Percentiles rank a stretch among this genome's conserved stretches.
Evolutionary conservation across 192 early-diverging fungal genomes (phyloP).

Genomic region (Coemansia sp.): DNA sequence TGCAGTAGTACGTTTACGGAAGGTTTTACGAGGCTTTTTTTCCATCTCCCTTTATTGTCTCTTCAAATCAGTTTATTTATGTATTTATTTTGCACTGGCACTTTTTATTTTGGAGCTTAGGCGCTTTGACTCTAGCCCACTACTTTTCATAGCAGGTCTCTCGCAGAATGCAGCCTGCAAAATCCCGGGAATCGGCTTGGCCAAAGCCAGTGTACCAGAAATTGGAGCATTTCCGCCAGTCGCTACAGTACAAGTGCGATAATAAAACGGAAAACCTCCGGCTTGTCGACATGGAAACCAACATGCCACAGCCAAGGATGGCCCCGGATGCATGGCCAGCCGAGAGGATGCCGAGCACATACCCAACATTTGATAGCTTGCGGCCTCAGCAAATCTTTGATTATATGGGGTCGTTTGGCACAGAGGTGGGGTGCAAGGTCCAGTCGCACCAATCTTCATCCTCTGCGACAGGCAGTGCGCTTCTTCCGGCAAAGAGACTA

Average conservation of each 20-base stretch:
- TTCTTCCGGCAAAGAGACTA: background rate
- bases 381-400: constrained; percentile 1
- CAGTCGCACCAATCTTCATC: background rate
- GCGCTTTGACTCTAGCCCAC: no score
- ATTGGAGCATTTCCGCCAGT: constrained; percentile 31
- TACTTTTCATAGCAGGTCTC: background rate
- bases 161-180: constrained; percentile 4
- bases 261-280: constrained; percentile 6
- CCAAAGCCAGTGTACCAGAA: constrained; percentile 28
- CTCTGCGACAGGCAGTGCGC: background rate
- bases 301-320: background rate
- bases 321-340: background rate
- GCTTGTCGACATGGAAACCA: background rate
- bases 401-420: constrained; percentile 4
- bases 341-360: background rate
- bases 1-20: no score
- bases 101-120: no score
- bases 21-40: background rate
- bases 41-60: background rate
- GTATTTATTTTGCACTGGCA: background rate
- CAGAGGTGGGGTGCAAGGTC: background rate
- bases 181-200: constrained; percentile 15
- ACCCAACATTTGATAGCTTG: constrained; percentile 11
- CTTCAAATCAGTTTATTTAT: background rate
- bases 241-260: constrained; percentile 8